Conservation (phyloP, 805 yeast species). For the Metschnikowia rubicola region DNA sequence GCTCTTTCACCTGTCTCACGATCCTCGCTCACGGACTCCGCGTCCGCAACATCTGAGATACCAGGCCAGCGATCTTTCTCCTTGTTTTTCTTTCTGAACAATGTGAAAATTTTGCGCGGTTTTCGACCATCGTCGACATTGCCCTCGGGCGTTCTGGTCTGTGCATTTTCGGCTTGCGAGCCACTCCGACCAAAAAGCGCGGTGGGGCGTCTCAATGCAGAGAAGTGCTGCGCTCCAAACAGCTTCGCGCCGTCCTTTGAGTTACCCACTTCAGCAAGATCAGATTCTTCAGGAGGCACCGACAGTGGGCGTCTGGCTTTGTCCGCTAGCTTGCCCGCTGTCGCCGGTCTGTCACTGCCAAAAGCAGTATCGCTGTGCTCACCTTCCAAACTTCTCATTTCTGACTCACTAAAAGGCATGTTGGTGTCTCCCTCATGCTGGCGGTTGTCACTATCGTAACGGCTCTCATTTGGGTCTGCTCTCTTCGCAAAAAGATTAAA, state of each 20-base stretch:
- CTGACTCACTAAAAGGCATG: constrained; percentile 16
- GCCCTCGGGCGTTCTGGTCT: constrained; percentile 12
- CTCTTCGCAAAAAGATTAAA: constrained; percentile 27
- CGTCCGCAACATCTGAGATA: constrained; percentile 9
- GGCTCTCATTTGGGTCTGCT: constrained; percentile 29
- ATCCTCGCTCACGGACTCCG: constrained; percentile 22
- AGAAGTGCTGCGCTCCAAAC: constrained; percentile 9
- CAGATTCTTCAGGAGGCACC: constrained; percentile 4
- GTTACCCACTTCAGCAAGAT: neutral
- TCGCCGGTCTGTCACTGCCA: neutral
- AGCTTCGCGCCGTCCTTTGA: constrained; percentile 4
- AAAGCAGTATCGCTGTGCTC: neutral
- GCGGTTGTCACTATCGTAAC: constrained; percentile 31
- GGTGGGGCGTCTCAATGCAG: constrained; percentile 13
- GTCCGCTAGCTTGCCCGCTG: neutral
- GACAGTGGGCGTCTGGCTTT: constrained; percentile 3
- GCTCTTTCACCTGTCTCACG: constrained; percentile 37
- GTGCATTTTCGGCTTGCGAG: constrained; percentile 5
- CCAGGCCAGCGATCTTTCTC: constrained; percentile 22
- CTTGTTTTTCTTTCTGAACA: constrained; percentile 25
- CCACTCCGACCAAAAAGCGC: constrained; percentile 10
- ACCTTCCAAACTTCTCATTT: constrained; percentile 12
- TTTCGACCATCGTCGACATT: constrained; percentile 18
- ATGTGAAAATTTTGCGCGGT: constrained; percentile 20
- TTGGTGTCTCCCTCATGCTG: constrained; percentile 24